Evolutionary conservation across 495 filamentous ascomycete genomes (phyloP).

Genomic region (Aspergillus bertholletiae): DNA sequence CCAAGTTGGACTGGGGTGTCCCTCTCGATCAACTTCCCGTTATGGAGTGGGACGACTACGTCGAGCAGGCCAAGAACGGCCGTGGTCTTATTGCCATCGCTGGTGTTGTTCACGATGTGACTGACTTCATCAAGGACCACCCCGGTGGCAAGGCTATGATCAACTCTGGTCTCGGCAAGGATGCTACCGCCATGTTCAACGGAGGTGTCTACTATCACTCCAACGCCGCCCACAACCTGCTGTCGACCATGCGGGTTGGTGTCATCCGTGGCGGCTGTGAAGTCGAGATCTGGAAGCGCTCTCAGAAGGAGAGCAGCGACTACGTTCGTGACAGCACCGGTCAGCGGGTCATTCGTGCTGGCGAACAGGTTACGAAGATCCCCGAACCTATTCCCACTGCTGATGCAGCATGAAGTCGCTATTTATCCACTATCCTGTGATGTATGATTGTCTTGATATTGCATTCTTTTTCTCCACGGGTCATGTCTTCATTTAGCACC

Average conservation of each 20-base stretch:
- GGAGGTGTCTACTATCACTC: conserved; percentile 97
- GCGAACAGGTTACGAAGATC: conserved; percentile 85
- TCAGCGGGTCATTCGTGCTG: conserved; percentile 83
- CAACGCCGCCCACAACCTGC: conserved; percentile 95
- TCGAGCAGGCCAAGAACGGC: conserved; percentile 82
- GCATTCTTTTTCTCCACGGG: conserved; percentile 7
- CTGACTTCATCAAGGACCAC: conserved; percentile 93
- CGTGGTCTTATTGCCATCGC: conserved; percentile 84
- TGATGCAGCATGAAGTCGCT: conserved; percentile 36
- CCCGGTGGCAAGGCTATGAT: conserved; percentile 97
- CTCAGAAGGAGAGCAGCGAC: conserved; percentile 74
- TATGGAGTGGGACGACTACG: conserved; percentile 94
- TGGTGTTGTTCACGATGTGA: conserved; percentile 94
- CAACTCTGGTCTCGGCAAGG: conserved; percentile 88
- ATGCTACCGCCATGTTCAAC: conserved; percentile 98
- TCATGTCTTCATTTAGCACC: conserved; percentile 17
- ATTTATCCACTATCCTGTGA: not conserved
- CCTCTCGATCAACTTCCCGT: conserved; percentile 93
- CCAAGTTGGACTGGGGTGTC: conserved; percentile 90
- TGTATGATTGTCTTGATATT: conserved; percentile 1
- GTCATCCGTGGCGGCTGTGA: conserved; percentile 95
- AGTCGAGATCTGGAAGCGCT: conserved; percentile 98
- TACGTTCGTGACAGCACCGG: conserved; percentile 79
- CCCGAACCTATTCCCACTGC: conserved; percentile 44
- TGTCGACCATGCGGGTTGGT: conserved; percentile 94